phyloP scores from a whole-genome alignment of 2,329 filamentous ascomycete species.

The Trichophyton verrucosum region DNA sequence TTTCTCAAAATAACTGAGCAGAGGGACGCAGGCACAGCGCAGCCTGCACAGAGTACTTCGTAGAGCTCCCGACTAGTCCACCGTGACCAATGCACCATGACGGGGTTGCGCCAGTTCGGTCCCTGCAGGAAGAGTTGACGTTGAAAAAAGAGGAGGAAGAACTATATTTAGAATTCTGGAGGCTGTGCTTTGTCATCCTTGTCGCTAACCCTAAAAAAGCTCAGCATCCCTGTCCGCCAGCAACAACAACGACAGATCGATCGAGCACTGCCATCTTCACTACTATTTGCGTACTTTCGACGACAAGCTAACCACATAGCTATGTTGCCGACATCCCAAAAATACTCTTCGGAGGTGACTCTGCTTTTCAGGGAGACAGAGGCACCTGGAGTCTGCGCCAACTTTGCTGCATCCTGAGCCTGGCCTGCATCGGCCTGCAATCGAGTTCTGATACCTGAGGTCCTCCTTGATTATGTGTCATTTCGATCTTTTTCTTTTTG shows the following conservation, averaged over 20 bases:
- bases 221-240: background rate
- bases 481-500: background rate
- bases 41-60: background rate
- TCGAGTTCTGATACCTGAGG: background rate
- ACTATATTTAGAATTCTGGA: background rate
- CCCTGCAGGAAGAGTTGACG: background rate
- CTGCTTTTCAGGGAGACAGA: background rate
- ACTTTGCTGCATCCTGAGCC: background rate
- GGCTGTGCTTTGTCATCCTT: slow-evolving; percentile 3
- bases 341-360: background rate
- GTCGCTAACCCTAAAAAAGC: background rate
- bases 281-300: background rate
- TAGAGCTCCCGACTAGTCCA: background rate
- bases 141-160: background rate
- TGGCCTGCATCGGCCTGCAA: background rate
- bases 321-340: background rate
- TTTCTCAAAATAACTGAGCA: background rate
- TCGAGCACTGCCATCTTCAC: background rate
- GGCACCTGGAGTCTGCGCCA: background rate
- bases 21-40: background rate
- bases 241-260: background rate
- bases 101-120: background rate
- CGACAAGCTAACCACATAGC: background rate
- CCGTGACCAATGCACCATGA: background rate
- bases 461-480: background rate